phyloP scores from a whole-genome alignment of 225 moss, liverwort and hornwort genomes.

The Sphagnum tenellum region DNA sequence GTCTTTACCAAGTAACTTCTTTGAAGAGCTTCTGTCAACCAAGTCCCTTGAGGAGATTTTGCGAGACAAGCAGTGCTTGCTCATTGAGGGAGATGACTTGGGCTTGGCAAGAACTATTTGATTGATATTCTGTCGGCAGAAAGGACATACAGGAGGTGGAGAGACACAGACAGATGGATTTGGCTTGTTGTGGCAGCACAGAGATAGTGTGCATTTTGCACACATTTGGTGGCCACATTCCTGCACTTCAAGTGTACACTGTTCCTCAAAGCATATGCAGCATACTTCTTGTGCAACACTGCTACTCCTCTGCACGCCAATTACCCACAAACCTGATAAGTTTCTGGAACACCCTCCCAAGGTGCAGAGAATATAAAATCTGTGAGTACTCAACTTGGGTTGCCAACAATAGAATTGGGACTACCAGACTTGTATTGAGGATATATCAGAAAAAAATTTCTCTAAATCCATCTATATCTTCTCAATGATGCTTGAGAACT shows the following conservation, averaged over 20 bases:
- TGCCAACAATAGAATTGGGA: too few relatives aligned
- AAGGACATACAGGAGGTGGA: slow-evolving; percentile 43
- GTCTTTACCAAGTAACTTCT: slow-evolving; percentile 13
- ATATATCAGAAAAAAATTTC: neutral
- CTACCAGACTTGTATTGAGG: too few relatives aligned
- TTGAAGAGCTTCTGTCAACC: slow-evolving; percentile 2
- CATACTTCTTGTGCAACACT: slow-evolving; percentile 33
- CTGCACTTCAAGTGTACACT: slow-evolving; percentile 49
- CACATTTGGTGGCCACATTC: slow-evolving; percentile 67
- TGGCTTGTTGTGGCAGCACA: slow-evolving; percentile 55
- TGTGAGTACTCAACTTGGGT: too few relatives aligned
- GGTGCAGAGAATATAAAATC: too few relatives aligned
- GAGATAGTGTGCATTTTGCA: slow-evolving; percentile 41
- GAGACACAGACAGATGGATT: slow-evolving; percentile 38
- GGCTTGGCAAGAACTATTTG: slow-evolving; percentile 42
- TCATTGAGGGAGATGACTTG: slow-evolving; percentile 17
- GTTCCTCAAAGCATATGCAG: slow-evolving; percentile 52
- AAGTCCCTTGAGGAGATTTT: slow-evolving; percentile 6
- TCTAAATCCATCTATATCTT: slow-evolving; percentile 5
- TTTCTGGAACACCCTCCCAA: too few relatives aligned
- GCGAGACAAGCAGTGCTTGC: slow-evolving; percentile 16
- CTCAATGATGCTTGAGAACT: neutral
- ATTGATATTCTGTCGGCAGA: slow-evolving; percentile 44
- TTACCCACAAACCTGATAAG: too few relatives aligned
- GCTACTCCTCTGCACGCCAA: slow-evolving; percentile 23